phyloP scores from a whole-genome alignment of 2,329 filamentous ascomycete genomes.

The Cercospora citrullina region DNA sequence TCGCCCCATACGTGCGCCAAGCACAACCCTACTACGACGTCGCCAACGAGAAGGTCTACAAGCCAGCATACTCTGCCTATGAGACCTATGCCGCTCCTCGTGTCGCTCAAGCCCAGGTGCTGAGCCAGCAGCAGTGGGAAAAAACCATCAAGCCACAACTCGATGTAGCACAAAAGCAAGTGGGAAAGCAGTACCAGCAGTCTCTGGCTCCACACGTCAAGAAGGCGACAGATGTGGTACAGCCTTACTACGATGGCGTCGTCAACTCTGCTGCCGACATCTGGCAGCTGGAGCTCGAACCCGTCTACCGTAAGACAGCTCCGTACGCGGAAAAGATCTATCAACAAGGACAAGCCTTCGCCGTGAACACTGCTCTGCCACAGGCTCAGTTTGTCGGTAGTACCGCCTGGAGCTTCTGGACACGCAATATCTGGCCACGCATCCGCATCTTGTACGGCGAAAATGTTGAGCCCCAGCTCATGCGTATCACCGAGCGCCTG shows the following conservation, averaged over 20 bases:
- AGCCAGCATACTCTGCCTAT: slow-evolving; percentile 64
- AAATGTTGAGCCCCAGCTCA: slow-evolving; percentile 92
- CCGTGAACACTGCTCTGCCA: slow-evolving; percentile 70
- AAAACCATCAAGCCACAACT: slow-evolving; percentile 75
- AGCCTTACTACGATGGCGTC: slow-evolving; percentile 72
- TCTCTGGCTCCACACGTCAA: slow-evolving; percentile 73
- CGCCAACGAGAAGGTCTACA: slow-evolving; percentile 62
- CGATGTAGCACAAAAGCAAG: slow-evolving; percentile 61
- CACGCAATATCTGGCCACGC: slow-evolving; percentile 77
- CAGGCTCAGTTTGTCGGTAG: slow-evolving; percentile 70
- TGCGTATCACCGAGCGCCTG: slow-evolving; percentile 86
- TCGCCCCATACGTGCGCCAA: slow-evolving; percentile 76
- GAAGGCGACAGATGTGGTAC: slow-evolving; percentile 57
- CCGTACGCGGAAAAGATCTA: slow-evolving; percentile 75
- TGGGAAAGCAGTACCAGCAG: slow-evolving; percentile 66
- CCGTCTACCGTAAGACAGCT: slow-evolving; percentile 70
- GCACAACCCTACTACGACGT: slow-evolving; percentile 69
- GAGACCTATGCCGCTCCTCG: slow-evolving; percentile 73
- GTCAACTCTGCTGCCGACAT: slow-evolving; percentile 64
- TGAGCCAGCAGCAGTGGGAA: slow-evolving; percentile 73
- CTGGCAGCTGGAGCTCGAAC: slow-evolving; percentile 71
- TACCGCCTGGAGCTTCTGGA: slow-evolving; percentile 68
- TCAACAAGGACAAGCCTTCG: slow-evolving; percentile 63
- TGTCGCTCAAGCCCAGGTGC: slow-evolving; percentile 65
- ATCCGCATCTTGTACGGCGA: slow-evolving; percentile 78